These are phyloP conservation scores for Calocybe gangraenosa DNA, from an alignment of 768 basidiomycete genomes.

Conservation along the genomic window DNA sequence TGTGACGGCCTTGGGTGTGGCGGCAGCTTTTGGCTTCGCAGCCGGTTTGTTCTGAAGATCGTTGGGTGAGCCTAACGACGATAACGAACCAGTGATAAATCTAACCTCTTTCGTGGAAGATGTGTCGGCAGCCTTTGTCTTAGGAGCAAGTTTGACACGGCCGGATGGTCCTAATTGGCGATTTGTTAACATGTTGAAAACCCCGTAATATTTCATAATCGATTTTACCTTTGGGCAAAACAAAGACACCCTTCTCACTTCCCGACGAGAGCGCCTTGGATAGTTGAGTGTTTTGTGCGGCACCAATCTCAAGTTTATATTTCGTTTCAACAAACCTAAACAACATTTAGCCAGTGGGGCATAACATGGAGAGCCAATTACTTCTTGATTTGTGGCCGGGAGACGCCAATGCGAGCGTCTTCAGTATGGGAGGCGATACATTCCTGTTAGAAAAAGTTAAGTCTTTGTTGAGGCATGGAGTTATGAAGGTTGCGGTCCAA, in stretches of 20 bases:
- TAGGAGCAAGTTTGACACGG: slow-evolving; percentile 68
- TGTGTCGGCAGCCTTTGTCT: slow-evolving; percentile 34
- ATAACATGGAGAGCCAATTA: slow-evolving; percentile 29
- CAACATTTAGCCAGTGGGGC: slow-evolving; percentile 12
- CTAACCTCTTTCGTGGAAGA: slow-evolving; percentile 38
- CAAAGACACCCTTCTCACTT: slow-evolving; percentile 77
- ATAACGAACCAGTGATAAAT: slow-evolving; percentile 9
- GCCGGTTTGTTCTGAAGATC: slow-evolving; percentile 33
- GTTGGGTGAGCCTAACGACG: no score
- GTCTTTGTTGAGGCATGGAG: no score
- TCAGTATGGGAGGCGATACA: slow-evolving; percentile 72
- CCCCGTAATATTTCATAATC: slow-evolving; percentile 1
- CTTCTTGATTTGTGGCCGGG: slow-evolving; percentile 93
- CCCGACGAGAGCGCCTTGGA: slow-evolving; percentile 79
- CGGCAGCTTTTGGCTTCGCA: slow-evolving; percentile 24
- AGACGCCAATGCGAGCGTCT: slow-evolving; percentile 80
- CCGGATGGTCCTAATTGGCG: slow-evolving; percentile 51
- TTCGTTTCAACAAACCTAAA: slow-evolving; percentile 76
- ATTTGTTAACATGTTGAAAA: slow-evolving; percentile 1
- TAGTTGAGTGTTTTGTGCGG: slow-evolving; percentile 75
- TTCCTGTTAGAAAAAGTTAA: slow-evolving; percentile 50
- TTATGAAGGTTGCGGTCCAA: background rate
- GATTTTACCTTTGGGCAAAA: slow-evolving; percentile 79
- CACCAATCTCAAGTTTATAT: slow-evolving; percentile 78
- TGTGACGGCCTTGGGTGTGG: slow-evolving; percentile 17